Percentiles rank a stretch among this genome's conserved stretches.
Evolutionary conservation across 331 rosid species (phyloP).

Genomic region (Quercus tomentella): DNA sequence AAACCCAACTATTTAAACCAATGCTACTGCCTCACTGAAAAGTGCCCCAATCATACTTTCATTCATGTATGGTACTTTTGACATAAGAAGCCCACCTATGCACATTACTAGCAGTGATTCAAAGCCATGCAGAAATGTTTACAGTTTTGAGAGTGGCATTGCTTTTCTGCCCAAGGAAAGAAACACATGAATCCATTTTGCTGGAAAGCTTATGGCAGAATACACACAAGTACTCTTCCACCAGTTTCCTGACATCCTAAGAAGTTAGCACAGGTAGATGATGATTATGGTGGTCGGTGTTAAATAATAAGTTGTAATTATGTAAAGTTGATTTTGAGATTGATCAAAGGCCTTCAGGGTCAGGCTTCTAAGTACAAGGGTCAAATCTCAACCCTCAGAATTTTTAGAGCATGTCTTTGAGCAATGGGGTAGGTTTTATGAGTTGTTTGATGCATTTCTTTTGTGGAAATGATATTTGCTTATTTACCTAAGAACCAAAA

Average conservation of each 20-base stretch:
- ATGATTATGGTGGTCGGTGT: no score
- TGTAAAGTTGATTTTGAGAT: no score
- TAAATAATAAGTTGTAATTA: no score
- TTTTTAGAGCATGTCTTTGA: no score
- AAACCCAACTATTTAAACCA: conserved; percentile 43
- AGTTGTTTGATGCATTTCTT: no score
- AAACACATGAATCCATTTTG: conserved; percentile 26
- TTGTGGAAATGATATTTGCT: no score
- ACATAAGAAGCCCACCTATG: conserved; percentile 4
- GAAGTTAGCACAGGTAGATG: no score
- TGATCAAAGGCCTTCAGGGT: no score
- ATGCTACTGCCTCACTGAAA: conserved; percentile 36
- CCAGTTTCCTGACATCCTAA: conserved; percentile 13
- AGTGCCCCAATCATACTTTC: conserved; percentile 46
- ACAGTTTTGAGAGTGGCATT: conserved; percentile 31
- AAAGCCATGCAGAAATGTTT: conserved; percentile 40
- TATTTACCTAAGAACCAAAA: no score
- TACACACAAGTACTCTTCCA: conserved; percentile 27
- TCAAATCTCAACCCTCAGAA: no score
- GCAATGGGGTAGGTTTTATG: no score
- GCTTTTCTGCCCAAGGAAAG: conserved; percentile 30
- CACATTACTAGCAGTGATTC: not conserved
- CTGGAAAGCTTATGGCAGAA: conserved; percentile 54
- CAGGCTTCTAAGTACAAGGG: no score
- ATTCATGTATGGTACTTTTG: conserved; percentile 36